Conservation (phyloP, 106 monocot species). For the Apostasia shenzhenica region DNA sequence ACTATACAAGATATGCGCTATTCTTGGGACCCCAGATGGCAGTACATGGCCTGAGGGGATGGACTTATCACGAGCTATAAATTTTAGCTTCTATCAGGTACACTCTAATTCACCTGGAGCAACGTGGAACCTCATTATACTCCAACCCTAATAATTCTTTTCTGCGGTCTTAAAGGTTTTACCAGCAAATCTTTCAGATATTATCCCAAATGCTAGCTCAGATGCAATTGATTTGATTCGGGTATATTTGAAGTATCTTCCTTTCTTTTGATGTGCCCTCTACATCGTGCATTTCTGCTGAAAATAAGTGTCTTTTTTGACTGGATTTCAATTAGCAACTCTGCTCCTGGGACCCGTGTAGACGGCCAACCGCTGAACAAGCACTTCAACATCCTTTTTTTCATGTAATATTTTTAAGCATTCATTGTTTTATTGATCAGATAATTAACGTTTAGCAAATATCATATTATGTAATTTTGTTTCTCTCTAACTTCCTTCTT, state of each 20-base stretch:
- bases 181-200: slow-evolving; percentile 41
- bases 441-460: background rate
- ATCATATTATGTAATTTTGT: background rate
- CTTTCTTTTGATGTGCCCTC: background rate
- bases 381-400: slow-evolving; percentile 83
- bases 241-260: slow-evolving; percentile 17
- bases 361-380: slow-evolving; percentile 74
- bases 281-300: background rate
- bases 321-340: slow-evolving; percentile 34
- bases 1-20: slow-evolving; percentile 69
- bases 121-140: background rate
- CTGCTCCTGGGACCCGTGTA: slow-evolving; percentile 77
- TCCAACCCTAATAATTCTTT: background rate
- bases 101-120: slow-evolving; percentile 1
- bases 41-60: slow-evolving; percentile 64
- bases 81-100: slow-evolving; percentile 67
- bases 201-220: slow-evolving; percentile 74
- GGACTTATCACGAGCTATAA: slow-evolving; percentile 27
- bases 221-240: slow-evolving; percentile 79
- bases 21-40: slow-evolving; percentile 73
- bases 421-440: background rate
- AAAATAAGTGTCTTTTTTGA: background rate
- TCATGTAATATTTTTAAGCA: slow-evolving; percentile 37
- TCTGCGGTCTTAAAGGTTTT: slow-evolving; percentile 30
- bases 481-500: slow-evolving; percentile 1